Base-by-base conservation (phyloP, 2,329 filamentous ascomycete genomes). In the Tolypocladium sp. region DNA sequence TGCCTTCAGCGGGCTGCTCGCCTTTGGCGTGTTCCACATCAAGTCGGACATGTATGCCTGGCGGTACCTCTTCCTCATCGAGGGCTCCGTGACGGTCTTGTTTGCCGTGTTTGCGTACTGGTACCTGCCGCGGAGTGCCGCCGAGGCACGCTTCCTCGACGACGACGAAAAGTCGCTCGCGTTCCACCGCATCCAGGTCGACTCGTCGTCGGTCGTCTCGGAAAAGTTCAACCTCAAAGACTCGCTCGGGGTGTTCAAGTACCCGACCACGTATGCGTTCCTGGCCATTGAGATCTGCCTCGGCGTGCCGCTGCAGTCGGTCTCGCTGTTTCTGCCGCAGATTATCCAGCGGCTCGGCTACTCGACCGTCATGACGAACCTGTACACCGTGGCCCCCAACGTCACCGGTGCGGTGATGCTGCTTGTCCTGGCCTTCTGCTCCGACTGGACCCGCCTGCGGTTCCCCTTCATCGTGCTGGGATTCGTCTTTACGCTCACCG, bases 311-410 rank as follows among this genome's bases (percentile, higher is more conserved):
- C 70, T 85, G 10, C 82, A 84, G 68, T 79, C 76, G 4, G 82
- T 85, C 20, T 67, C 72, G 2, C 73, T 83, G 3, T 84, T 83
- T 68, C 68, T 84, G 59, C 81, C 82, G 0, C 80, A 83, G 65
- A 84, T 84, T 64, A 76, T 83, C 22, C 69, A 73, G 60, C 72
- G 79, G 4, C 70, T 84, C 1, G 75, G 77, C 4, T 79, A 77
- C 63, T 72, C 73, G 46, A 74, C 76, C 2, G 73, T 84, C 64
- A 81, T 79, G 69, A 92, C 89, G 0, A 93, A 94, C 66, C 79
- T 93, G 0, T 92, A 90, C 73, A 92, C 90, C 0, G 89, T 93
- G 0, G 90, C 90, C 0, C 90, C 90, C 1, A 93, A 92, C 66
- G 80, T 91, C 53, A 84, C 83, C 0, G 90, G 90, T 1, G 88